Base-by-base conservation (phyloP, 148 eudicot species). In the Chenopodium formosanum region DNA sequence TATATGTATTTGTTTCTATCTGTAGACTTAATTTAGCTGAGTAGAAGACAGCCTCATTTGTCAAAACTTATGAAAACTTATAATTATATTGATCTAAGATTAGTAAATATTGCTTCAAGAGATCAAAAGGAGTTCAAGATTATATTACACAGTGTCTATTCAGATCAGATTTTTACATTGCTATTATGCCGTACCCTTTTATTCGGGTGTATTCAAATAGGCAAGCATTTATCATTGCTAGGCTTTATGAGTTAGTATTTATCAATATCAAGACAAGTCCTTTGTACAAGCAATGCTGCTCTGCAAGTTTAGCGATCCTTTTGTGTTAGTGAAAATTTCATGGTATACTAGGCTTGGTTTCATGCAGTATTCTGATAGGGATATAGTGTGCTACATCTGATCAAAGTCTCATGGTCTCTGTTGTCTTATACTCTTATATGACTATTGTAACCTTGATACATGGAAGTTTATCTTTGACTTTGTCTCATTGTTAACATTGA, bases 11-110 rank as follows among this genome's bases (percentile, higher is more conserved):
- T 7, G 14, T 27, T 25, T 50, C 34, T 47, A 27, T 67, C 29
- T 25, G 12, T 76, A 31, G 48, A 58, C 52, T 72, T 46, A 27
- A 22, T 19, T 46, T 25, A 25, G 60, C 56, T 50, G 27, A 64
- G 20, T 46, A 4, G 19, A n/a, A 37, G 7, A 47, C 40, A 7
- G 19, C 17, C 62, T 56, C 20, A 2, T 37, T 52, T 74, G 60
- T 84, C 47, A 50, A 2, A 74, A n/a, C n/a, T 52, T 74, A 65
- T 84, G 46, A 50, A 3, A 52, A n/a, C 14, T 8, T 22, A 65
- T 70, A 27, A 6, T 64, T 27, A 40, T 19, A 5, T 4, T 73
- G 66, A 34, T 14, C 19, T 29, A 78, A 66, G 23, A 34, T 37
- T 66, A 48, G 20, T 14, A 44, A 17, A 20, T 13, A 4, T 19